These are phyloP conservation scores for Hypoxylon trugodes DNA, from an alignment of 495 filamentous ascomycete species.

Conservation along the genomic window DNA sequence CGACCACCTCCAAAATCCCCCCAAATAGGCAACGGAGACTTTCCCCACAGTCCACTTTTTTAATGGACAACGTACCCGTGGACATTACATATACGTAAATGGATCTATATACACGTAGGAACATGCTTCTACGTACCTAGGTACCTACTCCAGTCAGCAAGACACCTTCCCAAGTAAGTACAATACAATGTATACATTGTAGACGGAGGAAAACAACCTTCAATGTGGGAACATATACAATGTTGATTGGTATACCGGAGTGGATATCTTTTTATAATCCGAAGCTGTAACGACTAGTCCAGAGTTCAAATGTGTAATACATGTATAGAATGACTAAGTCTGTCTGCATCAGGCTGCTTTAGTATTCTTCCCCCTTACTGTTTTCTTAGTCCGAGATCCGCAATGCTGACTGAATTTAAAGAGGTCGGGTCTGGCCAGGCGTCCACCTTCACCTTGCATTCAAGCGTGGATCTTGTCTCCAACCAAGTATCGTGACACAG, in stretches of 20 bases:
- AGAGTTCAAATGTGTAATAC: too few species aligned
- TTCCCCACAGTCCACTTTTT: conserved; percentile 31
- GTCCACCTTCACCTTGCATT: conserved; percentile 10
- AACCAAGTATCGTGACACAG: conserved; percentile 3
- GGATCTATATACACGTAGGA: background rate
- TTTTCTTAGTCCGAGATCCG: background rate
- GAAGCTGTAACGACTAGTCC: too few species aligned
- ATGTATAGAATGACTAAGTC: too few species aligned
- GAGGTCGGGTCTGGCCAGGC: background rate
- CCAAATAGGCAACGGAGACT: background rate
- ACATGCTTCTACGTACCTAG: background rate
- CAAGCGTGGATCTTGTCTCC: background rate
- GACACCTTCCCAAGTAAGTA: too few species aligned
- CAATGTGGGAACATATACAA: too few species aligned
- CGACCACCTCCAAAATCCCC: background rate
- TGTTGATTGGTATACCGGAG: too few species aligned
- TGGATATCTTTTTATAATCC: too few species aligned
- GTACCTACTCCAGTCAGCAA: too few species aligned
- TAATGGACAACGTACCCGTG: conserved; percentile 7
- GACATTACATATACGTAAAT: conserved; percentile 29
- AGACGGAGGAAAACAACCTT: too few species aligned
- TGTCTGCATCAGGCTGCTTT: too few species aligned
- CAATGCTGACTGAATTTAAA: conserved; percentile 16
- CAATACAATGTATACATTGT: too few species aligned
- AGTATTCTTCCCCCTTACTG: background rate